Base-by-base conservation (phyloP, 192 early-diverging fungal species). In the Coemansia sp. region DNA sequence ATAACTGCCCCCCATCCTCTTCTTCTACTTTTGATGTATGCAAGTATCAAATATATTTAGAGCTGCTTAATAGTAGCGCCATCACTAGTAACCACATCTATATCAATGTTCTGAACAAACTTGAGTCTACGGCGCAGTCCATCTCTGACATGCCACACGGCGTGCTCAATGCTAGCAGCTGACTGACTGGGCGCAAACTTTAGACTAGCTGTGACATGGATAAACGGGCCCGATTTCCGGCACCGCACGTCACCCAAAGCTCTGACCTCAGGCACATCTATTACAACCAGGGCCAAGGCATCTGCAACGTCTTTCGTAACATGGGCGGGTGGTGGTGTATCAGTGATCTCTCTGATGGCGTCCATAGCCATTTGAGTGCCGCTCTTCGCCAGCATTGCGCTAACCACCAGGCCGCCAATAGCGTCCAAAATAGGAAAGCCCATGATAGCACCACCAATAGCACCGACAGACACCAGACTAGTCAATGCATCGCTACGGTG, bases 401-500 rank as follows among this genome's bases (percentile, higher is more conserved):
- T 85, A 4, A 95, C 91, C 1, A 91, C 68, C 11, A 94, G 70
- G 6, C 92, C 92, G 30, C 93, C 91, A 3, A 94, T 52, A 0
- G 93, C 90, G 69, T 95, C 93, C 16, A 94, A 68, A 50, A 89
- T 77, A 14, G 88, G 86, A 16, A 89, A 73, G 11, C 93, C 93
- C 63, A 88, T 66, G 59, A 89, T 88, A 21, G 89, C 88, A 2
- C 93, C 93, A 13, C 78, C 88, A 37, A 95, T 92, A 5, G 91
- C 91, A 38, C 68, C 89, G 2, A 93, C 75, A 0, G 91, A 90
- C 26, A 95, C 89, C 28, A 91, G 43, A 47, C 89, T 90, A 19
- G 89, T 88, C 75, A 84, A 75, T 5, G 91, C 89, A 74, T 95
- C 93, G 47, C 87, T 87, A 33, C 93, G 90, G 67, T 95, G 93